A percentile compares a stretch with the other conserved stretches of the same genome.
These are phyloP conservation scores for Pyrenophora graminea DNA, from an alignment of 2,329 filamentous ascomycete species.

Conservation along the genomic window DNA sequence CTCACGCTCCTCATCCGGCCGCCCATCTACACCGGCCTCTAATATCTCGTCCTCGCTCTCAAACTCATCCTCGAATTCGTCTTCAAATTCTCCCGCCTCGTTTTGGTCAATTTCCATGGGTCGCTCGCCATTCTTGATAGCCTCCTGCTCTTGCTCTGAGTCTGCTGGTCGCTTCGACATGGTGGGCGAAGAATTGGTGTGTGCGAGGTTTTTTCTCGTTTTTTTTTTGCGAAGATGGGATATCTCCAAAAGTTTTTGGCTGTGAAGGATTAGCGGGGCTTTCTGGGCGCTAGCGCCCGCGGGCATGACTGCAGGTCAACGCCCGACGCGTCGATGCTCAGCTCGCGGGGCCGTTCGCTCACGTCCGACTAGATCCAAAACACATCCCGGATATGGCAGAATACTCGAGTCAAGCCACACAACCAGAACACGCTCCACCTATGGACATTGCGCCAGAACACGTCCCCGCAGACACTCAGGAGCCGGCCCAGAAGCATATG, in stretches of 20 bases:
- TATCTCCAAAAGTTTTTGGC: slow-evolving; percentile 26
- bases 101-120: slow-evolving; percentile 54
- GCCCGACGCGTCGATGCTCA: not conserved
- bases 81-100: slow-evolving; percentile 78
- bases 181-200: slow-evolving; percentile 14
- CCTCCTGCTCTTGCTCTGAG: slow-evolving; percentile 53
- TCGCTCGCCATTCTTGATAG: slow-evolving; percentile 65
- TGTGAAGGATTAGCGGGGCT: too few species aligned
- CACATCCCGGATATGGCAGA: slow-evolving; percentile 1
- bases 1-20: slow-evolving; percentile 89
- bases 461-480: slow-evolving; percentile 16
- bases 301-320: not conserved
- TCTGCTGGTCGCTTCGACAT: slow-evolving; percentile 68
- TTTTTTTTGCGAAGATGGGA: slow-evolving; percentile 7
- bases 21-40: slow-evolving; percentile 90
- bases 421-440: slow-evolving; percentile 10
- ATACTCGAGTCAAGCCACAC: slow-evolving; percentile 19
- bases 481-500: slow-evolving; percentile 37
- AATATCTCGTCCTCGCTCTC: slow-evolving; percentile 92
- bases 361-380: slow-evolving; percentile 16
- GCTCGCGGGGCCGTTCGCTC: slow-evolving; percentile 36
- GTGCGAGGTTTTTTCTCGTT: slow-evolving; percentile 3
- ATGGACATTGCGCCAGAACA: slow-evolving; percentile 18
- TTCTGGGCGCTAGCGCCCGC: too few species aligned
- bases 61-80: slow-evolving; percentile 91